Conservation (phyloP, 75 land plant genomes). For the Isoetes taiwanensis region DNA sequence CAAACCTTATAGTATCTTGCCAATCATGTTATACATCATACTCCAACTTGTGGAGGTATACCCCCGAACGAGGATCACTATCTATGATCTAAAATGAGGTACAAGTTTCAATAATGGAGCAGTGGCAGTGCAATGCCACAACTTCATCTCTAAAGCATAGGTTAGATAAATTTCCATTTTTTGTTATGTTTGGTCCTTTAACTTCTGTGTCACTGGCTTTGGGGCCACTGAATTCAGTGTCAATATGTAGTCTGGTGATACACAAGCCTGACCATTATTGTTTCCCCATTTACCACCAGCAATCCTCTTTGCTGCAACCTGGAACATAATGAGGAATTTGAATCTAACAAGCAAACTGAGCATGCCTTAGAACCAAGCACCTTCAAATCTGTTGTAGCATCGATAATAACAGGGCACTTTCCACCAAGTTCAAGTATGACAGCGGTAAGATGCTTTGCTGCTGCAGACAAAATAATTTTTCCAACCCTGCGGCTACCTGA, state of each 20-base stretch:
- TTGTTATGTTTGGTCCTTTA: no score
- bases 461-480: background rate
- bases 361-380: background rate
- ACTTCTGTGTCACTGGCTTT: background rate
- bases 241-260: background rate
- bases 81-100: no score
- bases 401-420: background rate
- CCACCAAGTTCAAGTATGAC: background rate
- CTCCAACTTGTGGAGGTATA: no score
- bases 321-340: background rate
- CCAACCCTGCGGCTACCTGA: constrained; percentile 3
- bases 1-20: no score
- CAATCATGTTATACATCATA: no score
- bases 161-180: no score
- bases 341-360: background rate
- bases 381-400: background rate
- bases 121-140: no score
- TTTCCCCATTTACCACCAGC: constrained; percentile 8
- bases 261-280: constrained; percentile 4
- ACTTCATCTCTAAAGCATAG: no score
- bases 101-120: no score
- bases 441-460: background rate
- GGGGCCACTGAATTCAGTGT: background rate
- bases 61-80: no score
- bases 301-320: constrained; percentile 1